A percentile compares a stretch with the other conserved stretches of the same genome.
Conservation (phyloP, 192 early-diverging fungal species). For the Backusella circina region DNA sequence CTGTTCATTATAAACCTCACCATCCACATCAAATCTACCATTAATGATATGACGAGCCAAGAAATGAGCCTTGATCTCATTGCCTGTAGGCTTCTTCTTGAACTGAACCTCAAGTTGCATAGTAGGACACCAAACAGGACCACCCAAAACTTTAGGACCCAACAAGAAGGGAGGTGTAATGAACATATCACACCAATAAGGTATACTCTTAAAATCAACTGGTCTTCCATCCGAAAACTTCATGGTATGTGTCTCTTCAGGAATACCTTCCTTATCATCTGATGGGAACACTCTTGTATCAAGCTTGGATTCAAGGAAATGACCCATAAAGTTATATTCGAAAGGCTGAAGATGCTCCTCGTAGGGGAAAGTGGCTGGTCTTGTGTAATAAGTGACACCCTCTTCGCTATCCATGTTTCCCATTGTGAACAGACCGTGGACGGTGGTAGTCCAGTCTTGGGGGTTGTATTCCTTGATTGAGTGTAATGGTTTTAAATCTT, state of each 20-base stretch:
- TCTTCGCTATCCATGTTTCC: conserved; percentile 27
- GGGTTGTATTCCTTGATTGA: conserved; percentile 10
- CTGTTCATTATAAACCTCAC: conserved; percentile 28
- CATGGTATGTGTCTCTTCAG: conserved; percentile 9
- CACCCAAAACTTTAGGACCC: conserved; percentile 1
- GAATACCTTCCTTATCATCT: not conserved
- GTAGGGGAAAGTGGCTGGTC: not conserved
- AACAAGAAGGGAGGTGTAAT: conserved; percentile 19
- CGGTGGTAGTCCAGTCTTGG: not conserved
- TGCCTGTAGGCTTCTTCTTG: conserved; percentile 12
- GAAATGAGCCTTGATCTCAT: conserved; percentile 22
- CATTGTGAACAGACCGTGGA: conserved; percentile 17
- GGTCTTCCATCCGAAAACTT: conserved; percentile 17
- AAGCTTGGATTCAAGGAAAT: not conserved
- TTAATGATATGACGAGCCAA: conserved; percentile 29
- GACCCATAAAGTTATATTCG: not conserved
- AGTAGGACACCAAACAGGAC: conserved; percentile 21
- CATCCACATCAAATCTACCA: conserved; percentile 28
- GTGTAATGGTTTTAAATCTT: not conserved
- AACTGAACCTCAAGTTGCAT: conserved; percentile 37
- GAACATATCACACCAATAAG: conserved; percentile 31
- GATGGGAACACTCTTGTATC: not conserved
- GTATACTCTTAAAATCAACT: conserved; percentile 19
- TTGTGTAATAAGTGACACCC: conserved; percentile 12
- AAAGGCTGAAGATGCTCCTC: not conserved